Conservation (phyloP, 2,329 filamentous ascomycete genomes). For the Trichoderma atroviride region DNA sequence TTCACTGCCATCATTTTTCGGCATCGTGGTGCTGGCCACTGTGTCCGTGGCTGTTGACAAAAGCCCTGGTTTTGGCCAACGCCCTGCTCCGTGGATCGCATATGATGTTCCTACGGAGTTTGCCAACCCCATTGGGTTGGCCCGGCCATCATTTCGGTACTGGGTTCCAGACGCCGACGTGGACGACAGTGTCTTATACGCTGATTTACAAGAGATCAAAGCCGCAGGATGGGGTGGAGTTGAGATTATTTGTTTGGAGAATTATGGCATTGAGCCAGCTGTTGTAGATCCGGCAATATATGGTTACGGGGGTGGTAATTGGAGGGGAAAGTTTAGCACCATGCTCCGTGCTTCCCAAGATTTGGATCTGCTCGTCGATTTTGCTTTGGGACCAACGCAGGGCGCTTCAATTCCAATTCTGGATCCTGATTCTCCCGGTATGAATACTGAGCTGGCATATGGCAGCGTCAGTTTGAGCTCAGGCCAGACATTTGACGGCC, state of each 20-base stretch:
- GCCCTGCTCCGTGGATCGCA: conserved; percentile 6
- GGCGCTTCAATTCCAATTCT: conserved; percentile 10
- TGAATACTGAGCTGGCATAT: conserved; percentile 13
- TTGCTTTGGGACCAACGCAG: conserved; percentile 17
- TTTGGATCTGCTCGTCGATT: background rate
- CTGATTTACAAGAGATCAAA: conserved; percentile 7
- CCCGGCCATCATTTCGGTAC: conserved; percentile 9
- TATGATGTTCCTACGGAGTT: conserved; percentile 7
- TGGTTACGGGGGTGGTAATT: conserved; percentile 3
- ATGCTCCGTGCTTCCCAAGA: conserved; percentile 4
- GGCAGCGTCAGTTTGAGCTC: background rate
- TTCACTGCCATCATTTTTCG: background rate
- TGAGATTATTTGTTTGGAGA: conserved; percentile 5
- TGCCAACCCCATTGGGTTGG: background rate
- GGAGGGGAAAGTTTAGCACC: conserved; percentile 11
- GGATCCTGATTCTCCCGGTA: conserved; percentile 9
- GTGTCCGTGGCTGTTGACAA: background rate
- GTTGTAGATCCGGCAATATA: conserved; percentile 13
- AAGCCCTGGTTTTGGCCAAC: background rate
- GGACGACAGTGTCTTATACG: conserved; percentile 4
- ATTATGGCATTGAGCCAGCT: conserved; percentile 7
- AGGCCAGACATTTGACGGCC: background rate
- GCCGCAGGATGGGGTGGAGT: conserved; percentile 12
- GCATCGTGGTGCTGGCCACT: background rate
- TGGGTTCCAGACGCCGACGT: conserved; percentile 16